A percentile compares a stretch with the other conserved stretches of the same genome.
Conservation (phyloP, 2,329 filamentous ascomycete species). For the Colletotrichum musicola region DNA sequence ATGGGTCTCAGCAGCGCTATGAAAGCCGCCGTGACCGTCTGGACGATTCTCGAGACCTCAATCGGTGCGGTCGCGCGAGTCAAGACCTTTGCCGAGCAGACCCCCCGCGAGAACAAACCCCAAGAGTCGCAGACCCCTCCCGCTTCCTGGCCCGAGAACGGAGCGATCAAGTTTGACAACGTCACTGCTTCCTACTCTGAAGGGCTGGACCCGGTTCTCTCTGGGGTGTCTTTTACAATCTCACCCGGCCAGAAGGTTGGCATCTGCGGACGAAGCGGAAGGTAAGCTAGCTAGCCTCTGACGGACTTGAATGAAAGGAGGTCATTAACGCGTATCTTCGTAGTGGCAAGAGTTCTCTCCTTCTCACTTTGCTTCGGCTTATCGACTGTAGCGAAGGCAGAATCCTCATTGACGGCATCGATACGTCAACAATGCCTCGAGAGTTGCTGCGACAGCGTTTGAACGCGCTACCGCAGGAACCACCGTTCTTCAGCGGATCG, state of each 20-base stretch:
- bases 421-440: neutral
- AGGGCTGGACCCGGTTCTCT: neutral
- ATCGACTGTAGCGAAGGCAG: too few relatives aligned
- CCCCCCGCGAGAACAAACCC: constrained; percentile 43
- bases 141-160: too few relatives aligned
- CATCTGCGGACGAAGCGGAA: constrained; percentile 17
- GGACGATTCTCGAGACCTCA: constrained; percentile 53
- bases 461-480: neutral
- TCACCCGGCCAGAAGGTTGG: neutral
- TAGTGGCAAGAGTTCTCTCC: too few relatives aligned
- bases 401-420: neutral
- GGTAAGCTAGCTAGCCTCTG: too few relatives aligned
- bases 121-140: too few relatives aligned
- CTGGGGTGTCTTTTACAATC: neutral
- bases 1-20: constrained; percentile 46
- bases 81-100: constrained; percentile 46
- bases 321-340: too few relatives aligned
- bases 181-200: neutral
- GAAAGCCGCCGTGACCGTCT: constrained; percentile 47
- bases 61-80: constrained; percentile 51
- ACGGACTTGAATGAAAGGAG: too few relatives aligned
- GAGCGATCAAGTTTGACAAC: too few relatives aligned
- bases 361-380: neutral
- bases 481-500: neutral
- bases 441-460: neutral